Evolutionary conservation across 352 stramenopile species (phyloP), one percentile per base, ranked within the genome.

Genomic region (Pilasporangium apinafurcum): DNA sequence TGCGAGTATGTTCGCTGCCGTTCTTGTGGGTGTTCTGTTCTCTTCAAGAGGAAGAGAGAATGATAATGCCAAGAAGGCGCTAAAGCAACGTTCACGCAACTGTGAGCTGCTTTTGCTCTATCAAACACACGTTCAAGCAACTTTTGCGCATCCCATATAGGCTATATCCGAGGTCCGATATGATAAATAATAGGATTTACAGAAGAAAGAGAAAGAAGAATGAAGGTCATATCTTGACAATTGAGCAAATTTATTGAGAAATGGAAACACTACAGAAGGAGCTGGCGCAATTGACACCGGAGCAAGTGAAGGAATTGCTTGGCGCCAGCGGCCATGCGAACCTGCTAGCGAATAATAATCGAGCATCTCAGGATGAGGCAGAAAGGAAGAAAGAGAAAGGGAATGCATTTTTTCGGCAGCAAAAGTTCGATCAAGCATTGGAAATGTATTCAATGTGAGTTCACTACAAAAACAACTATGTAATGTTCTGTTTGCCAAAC

Each of bases 321-420:
- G 45, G 35, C 28, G 43, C 48, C 2, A 65, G 55, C 28, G 60
- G 59, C 29, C 56, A 75, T 21, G 51, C 59, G 40, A 49, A 68
- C 46, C 43, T 80, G 8, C 42, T 65, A 9, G 17, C 44, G 12
- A n/a, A n/a, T n/a, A n/a, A n/a, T n/a, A n/a, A n/a, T n/a, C n/a
- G n/a, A n/a, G n/a, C n/a, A n/a, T n/a, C 29, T 16, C 20, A 34
- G 10, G 24, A 25, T 5, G 48, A 66, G 36, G 53, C 45, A 7
- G 50, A 53, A 27, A 30, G 22, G 12, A 35, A 38, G 26, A 84
- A 76, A 41, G 59, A 68, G 37, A 53, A 79, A 43, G 76, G 73
- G 32, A 89, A 89, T 40, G 61, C 56, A 12, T 48, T 59, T 22
- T 89, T 89, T 37, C 65, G 68, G 12, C 27, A 47, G 8, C 61